Base-by-base conservation (phyloP, 2,329 filamentous ascomycete species). In the Colletotrichum horii region DNA sequence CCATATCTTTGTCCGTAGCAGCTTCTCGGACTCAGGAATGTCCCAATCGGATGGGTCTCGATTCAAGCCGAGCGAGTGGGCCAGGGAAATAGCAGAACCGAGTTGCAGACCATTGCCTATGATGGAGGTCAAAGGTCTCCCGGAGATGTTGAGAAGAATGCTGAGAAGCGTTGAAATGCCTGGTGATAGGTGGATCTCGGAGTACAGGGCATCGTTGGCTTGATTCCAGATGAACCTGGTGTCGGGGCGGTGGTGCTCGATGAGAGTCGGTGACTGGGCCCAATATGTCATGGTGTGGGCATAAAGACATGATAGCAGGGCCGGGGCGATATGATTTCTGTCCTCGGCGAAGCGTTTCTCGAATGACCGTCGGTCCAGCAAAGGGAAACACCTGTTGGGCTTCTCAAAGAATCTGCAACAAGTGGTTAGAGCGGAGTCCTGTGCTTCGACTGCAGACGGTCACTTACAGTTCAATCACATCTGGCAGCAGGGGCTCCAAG, bases 201-300 rank as follows among this genome's bases (percentile, higher is more conserved):
- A 90, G 77, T 92, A 91, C 4, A 92, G 84, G 2, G 91, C 90
- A 68, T 90, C 90, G 24, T 88, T 90, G 8, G 91, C 91, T 74
- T 92, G 86, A 74, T 93, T 93, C 87, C 92, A 92, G 11, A 91
- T 88, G 79, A 91, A 93, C 60, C 90, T 88, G 55, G 87, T 85
- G 78, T 93, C 91, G 0, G 91, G 91, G 64, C 88, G 85, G 6
- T 88, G 86, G 73, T 89, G 86, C 7, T 82, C 82, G 6, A 83
- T 82, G 4, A 89, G 80, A 6, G 84, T 81, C 0, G 84, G 84
- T 1, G 87, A 88, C 68, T 87, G 86, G 30, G 86, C 85, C 91
- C 91, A 93, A 78, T 90, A 92, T 5, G 90, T 86, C 4, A 92
- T 80, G 1, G 89, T 88, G 78, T 91, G 89, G 0, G 91, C 91